Base-by-base conservation (phyloP, 2,329 filamentous ascomycete genomes). In the Daldinia sp. region DNA sequence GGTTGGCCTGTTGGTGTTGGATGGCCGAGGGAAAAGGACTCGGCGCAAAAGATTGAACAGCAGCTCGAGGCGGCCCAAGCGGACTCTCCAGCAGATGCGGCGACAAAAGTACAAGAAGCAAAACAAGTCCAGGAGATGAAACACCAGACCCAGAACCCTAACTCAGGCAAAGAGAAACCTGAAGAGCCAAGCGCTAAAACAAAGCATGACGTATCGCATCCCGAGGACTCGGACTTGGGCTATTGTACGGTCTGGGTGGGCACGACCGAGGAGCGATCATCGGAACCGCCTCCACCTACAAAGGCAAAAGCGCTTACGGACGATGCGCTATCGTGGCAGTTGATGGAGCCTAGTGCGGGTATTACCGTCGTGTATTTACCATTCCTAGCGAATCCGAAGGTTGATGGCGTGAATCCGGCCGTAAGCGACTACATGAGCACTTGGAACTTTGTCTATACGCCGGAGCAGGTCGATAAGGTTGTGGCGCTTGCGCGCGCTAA, bases 171-270 rank as follows among this genome's bases (percentile, higher is more conserved):
- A 25, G 11, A 45, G 10, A 21, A 45, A 27, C 39, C 39, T 13
- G 39, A 45, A 9, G 64, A 72, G 13, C 58, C 64, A 6, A 68
- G 76, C 7, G 70, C 76, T 21, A 74, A 76, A 47, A 63, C 75
- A 48, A 76, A 79, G 67, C 80, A 80, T 55, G 72, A 79, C 41
- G 75, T 78, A 6, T 80, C 80, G 10, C 74, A 80, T 17, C 77
- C 82, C 25, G 76, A 81, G 35, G 77, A 80, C 21, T 81, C 81
- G n/a, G 88, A 93, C 32, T 82, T 99, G 0, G 90, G 91, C 4
- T 95, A 94, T 80, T 98, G 95, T 79, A 98, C 94, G 17, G 87
- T 98, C 61, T 99, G 95, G 95, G 90, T 97, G 6, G 95, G 95
- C 30, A 91, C 87, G 0, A 96, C 86, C 2, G 84, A 92, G 71